phyloP scores from a whole-genome alignment of 345 rosid genomes.

The Diplotaxis tenuifolia region DNA sequence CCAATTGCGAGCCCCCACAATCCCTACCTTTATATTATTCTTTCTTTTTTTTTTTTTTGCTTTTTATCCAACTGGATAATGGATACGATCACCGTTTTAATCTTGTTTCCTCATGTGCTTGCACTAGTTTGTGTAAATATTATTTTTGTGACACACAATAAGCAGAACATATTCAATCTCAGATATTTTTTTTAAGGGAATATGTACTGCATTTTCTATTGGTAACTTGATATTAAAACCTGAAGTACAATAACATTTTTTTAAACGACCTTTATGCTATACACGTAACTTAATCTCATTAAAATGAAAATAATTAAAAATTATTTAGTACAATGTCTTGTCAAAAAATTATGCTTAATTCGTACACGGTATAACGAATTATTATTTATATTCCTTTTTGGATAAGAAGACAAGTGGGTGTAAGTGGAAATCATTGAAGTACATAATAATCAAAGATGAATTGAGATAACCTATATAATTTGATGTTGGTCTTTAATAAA shows the following conservation, averaged over 20 bases:
- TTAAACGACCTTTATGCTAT: background rate
- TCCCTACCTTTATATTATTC: conserved; percentile 31
- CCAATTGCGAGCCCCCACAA: conserved; percentile 39
- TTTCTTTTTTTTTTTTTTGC: too few species aligned
- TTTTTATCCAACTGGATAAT: too few species aligned
- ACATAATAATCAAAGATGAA: conserved; percentile 5
- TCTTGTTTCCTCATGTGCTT: conserved; percentile 30
- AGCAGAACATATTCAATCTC: conserved; percentile 16
- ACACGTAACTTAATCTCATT: background rate
- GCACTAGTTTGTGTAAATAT: conserved; percentile 24
- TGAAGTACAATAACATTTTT: conserved; percentile 11
- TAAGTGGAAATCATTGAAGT: conserved; percentile 15
- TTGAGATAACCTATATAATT: background rate
- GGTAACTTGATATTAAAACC: conserved; percentile 5
- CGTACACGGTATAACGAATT: conserved; percentile 22
- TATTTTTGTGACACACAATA: conserved; percentile 16
- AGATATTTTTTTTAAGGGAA: background rate
- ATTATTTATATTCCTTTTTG: conserved; percentile 29
- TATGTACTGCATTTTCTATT: conserved; percentile 21
- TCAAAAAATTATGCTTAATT: conserved; percentile 17
- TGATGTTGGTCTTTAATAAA: background rate
- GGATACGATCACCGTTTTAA: conserved; percentile 25
- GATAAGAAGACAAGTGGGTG: conserved; percentile 30
- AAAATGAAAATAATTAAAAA: background rate
- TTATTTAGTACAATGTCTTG: conserved; percentile 23